These are phyloP conservation scores for Pythium rishiriense DNA, from an alignment of 352 stramenopile species.

Conservation along the genomic window DNA sequence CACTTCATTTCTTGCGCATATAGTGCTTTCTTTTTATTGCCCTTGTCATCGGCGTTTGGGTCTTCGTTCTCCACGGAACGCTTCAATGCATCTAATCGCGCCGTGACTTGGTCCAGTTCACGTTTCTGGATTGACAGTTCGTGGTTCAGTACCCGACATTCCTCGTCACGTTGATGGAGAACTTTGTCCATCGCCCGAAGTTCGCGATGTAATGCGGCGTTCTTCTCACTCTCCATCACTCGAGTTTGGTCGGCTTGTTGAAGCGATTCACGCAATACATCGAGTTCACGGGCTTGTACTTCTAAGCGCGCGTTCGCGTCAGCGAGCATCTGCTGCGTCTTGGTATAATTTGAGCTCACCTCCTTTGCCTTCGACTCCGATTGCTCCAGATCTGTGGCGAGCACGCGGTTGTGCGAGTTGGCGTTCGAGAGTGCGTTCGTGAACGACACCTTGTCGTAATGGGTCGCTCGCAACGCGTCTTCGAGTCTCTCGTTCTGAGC, in stretches of 20 bases:
- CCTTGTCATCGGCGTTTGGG: conserved; percentile 6
- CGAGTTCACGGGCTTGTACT: conserved; percentile 48
- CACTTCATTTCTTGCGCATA: conserved; percentile 73
- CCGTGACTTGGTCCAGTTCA: conserved; percentile 53
- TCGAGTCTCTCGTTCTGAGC: conserved; percentile 67
- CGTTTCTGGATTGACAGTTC: conserved; percentile 51
- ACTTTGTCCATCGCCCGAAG: conserved; percentile 73
- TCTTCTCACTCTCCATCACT: conserved; percentile 68
- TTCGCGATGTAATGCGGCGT: conserved; percentile 65
- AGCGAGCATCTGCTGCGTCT: conserved; percentile 44
- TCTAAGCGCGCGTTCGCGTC: conserved; percentile 43
- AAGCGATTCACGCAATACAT: conserved; percentile 58
- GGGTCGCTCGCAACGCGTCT: conserved; percentile 65
- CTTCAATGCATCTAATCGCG: conserved; percentile 21
- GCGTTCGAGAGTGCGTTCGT: conserved; percentile 77
- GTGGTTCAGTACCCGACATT: conserved; percentile 62
- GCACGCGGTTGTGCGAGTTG: conserved; percentile 74
- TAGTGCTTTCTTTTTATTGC: conserved; percentile 30
- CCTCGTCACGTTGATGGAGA: conserved; percentile 65
- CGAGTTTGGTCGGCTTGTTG: conserved; percentile 56
- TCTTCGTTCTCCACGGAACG: conserved; percentile 24
- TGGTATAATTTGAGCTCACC: conserved; percentile 32
- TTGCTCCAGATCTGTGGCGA: conserved; percentile 56
- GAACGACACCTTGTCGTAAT: conserved; percentile 86
- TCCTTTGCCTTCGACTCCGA: conserved; percentile 61